Evolutionary conservation across 805 yeast species (phyloP), one percentile per base, ranked within the genome.

Genomic region (Candida glaebosa): DNA sequence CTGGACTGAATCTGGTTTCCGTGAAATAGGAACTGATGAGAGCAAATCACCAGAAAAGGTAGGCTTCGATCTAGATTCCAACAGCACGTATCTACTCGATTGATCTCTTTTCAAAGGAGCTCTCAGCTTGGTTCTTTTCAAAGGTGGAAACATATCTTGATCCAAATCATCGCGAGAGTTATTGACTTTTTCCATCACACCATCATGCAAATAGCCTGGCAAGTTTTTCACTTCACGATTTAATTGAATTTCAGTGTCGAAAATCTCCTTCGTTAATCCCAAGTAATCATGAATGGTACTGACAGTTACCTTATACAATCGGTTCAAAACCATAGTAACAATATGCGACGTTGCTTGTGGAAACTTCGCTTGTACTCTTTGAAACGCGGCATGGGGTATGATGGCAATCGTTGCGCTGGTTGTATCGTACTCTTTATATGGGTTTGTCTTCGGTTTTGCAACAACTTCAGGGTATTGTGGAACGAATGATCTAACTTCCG

Each of bases 271-370:
- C 0, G 97, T 88, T 17, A 91, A 64, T 0, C 96, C 96, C 37
- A 91, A 68, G 58, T 91, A 93, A 47, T 79, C 76, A 58, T 90
- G 93, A 7, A 93, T 87, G 0, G 97, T 87, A 55, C 87, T 90
- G 61, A 91, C 81, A 0, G 98, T 91, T 6, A 93, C 96, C 50
- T 95, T 78, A 57, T 88, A 87, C 40, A 93, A 71, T 47, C 96
- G 76, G 1, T 95, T 83, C 42, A 91, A 65, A 18, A 91, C 87
- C 79, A 91, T 89, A 52, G 95, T 96, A 10, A 91, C 91, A 22
- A 93, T 90, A 60, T 90, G 96, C 0, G 96, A 87, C 0, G 96
- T 84, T 1, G 96, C 87, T 47, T 85, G 79, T 4, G 98, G 98
- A 56, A 82, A 87, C 51, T 81, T 85, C 22, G 68, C 57, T 5